Conservation (phyloP, 441 rosid genomes). For the Lepidium campestre region DNA sequence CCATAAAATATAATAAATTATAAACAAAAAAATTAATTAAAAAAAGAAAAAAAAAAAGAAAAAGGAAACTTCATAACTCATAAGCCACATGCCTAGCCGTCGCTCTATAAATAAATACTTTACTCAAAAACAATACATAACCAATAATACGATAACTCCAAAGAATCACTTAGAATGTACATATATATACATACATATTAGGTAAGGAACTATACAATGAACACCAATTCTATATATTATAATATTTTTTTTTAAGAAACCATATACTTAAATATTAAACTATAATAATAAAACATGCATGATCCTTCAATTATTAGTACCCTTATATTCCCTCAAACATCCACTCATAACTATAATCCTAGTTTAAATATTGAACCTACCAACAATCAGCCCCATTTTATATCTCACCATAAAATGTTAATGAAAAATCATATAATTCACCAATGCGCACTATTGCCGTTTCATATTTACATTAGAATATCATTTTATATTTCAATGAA, state of each 20-base stretch:
- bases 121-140: background rate
- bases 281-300: background rate
- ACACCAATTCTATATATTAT: background rate
- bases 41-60: background rate
- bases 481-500: too few species aligned
- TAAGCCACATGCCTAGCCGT: constrained; percentile 32
- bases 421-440: background rate
- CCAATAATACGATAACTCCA: background rate
- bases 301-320: constrained; percentile 6
- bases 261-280: background rate
- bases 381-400: background rate
- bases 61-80: constrained; percentile 20
- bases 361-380: constrained; percentile 5
- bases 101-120: background rate
- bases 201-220: constrained; percentile 10
- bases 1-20: background rate
- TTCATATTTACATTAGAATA: too few species aligned
- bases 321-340: constrained; percentile 1
- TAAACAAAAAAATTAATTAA: background rate
- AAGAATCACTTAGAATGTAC: constrained; percentile 23
- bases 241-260: background rate
- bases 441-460: background rate
- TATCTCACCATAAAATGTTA: background rate
- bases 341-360: constrained; percentile 5
- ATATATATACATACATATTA: constrained; percentile 22